Base-by-base conservation (phyloP, 441 rosid genomes). In the Adansonia madagascariensis region DNA sequence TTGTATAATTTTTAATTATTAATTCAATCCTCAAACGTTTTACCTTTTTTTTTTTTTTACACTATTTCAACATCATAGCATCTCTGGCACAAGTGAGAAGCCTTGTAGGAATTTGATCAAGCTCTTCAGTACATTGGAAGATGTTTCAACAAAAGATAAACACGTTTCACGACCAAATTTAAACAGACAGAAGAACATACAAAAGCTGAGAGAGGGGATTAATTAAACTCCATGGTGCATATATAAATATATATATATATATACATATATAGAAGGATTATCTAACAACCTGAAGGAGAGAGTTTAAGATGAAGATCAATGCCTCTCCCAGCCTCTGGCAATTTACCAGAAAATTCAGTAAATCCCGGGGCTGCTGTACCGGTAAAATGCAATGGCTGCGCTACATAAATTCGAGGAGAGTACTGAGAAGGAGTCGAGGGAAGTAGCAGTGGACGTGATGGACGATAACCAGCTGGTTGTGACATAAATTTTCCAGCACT, bases 221-320 rank as follows among this genome's bases (percentile, higher is more conserved):
- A 49, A 31, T 63, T 35, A 35, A 63, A 62, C 35, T 49, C 39
- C 44, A 31, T 62, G 60, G 5, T 56, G n/a, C 35, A 59, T 59
- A 27, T 35, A 35, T 4, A 35, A 35, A 4, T 35, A 27, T 61
- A 61, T n/a, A 61, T 12, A 61, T 7, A 11, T n/a, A 56, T 56
- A 35, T 17, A 39, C 15, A 12, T 4, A 10, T 7, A 11, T n/a
- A 8, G n/a, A 39, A 3, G 3, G 7, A 46, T 9, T 27, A 62
- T 20, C 31, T 8, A 64, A 46, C 65, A 73, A 67, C 80, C 76
- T 0, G 89, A 83, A 12, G 85, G 80, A 50, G 82, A 84, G 46
- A 89, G 92, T 81, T 87, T 89, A 55, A 89, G 89, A 74, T 88
- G 82, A 31, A 89, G 89, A 81, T 88, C 91, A 56, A 84, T 68